Evolutionary conservation across 345 rosid genomes (phyloP), one percentile per base, ranked within the genome.

Genomic region (Dovyalis caffra): DNA sequence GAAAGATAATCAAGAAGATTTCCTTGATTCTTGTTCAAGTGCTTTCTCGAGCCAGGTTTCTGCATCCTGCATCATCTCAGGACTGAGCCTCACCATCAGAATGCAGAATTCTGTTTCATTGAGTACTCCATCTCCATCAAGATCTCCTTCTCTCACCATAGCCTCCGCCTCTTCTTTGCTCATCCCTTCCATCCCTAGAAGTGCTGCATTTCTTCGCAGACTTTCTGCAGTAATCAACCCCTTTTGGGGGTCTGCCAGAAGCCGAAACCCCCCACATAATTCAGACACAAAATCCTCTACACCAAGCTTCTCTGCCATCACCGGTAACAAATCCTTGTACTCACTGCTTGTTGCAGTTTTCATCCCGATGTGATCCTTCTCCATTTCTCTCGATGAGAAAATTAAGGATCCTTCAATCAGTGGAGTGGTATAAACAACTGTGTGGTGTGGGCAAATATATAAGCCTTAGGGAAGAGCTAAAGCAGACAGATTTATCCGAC

Each of bases 231-330:
- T 94, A 45, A 94, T 94, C 80, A 88, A 40, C 53, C 89, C 88
- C 25, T 69, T 85, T 14, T 43, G 72, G 12, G 82, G 87, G 76
- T 95, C 97, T 0, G 97, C 90, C 1, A 92, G 86, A 47, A 95
- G 87, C 73, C 86, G 78, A 75, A 95, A 95, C 6, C 97, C 99
- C 7, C 88, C 87, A n/a, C 97, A 91, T 57, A 95, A 37, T 77
- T 95, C 97, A 0, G 89, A 78, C 64, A 95, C 95, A 32, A 95
- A 95, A 31, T 82, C 78, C 82, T 95, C 91, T 0, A 85, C 92
- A 43, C 89, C 91, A 9, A 95, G 89, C 88, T 91, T 95, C 76
- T 92, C 97, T 0, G 97, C 97, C 99, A 95, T 95, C 51, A 91
- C 78, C 0, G 92, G 97, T 26, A 95, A 80, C 85, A 91, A 81